Conservation (phyloP, 2,329 filamentous ascomycete species). For the Scedosporium apiospermum region DNA sequence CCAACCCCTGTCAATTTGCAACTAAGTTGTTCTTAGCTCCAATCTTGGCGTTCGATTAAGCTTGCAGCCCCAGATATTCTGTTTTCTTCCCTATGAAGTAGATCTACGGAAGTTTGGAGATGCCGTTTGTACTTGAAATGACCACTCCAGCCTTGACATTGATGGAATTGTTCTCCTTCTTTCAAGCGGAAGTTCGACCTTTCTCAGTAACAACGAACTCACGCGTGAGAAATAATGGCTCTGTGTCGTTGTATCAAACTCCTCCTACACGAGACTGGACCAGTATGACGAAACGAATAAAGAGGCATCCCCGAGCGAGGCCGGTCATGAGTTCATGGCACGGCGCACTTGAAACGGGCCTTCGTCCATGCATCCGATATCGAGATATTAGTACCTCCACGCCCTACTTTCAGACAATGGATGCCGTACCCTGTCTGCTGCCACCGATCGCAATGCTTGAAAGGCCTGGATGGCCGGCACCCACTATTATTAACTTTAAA, state of each 20-base stretch:
- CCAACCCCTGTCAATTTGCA: background rate
- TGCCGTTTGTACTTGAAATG: background rate
- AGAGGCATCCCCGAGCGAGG: background rate
- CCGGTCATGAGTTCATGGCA: background rate
- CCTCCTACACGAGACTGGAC: background rate
- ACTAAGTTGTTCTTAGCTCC: background rate
- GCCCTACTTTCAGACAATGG: background rate
- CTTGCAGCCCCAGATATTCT: conserved; percentile 3
- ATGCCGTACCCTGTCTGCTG: no score
- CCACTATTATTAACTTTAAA: background rate
- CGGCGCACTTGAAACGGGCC: background rate
- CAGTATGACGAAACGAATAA: background rate
- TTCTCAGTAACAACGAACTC: background rate
- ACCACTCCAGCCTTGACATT: no score
- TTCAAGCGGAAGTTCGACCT: no score
- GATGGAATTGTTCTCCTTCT: no score
- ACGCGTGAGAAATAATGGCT: background rate
- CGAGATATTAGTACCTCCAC: background rate
- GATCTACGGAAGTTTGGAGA: background rate
- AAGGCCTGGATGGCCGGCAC: background rate
- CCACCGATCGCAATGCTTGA: background rate
- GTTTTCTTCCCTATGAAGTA: background rate
- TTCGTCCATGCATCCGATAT: background rate
- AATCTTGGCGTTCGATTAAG: conserved; percentile 3
- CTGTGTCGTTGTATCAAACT: background rate